Evolutionary conservation across 176 grass and related monocot genomes (phyloP), one percentile per base, ranked within the genome.

Genomic region (Oropetium thomaeum): DNA sequence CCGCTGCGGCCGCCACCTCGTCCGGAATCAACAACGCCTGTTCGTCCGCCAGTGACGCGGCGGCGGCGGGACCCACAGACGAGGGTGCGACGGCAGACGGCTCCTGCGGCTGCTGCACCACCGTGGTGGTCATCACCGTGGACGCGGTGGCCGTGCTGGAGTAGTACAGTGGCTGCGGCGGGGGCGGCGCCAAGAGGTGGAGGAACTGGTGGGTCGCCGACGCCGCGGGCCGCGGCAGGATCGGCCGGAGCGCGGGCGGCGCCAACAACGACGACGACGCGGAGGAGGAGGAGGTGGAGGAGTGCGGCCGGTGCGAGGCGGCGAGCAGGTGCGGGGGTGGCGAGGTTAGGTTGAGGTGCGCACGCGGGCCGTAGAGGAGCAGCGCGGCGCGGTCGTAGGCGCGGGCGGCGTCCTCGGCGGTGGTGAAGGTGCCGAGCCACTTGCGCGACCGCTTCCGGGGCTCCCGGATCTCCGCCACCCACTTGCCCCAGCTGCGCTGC

Each of bases 401-500:
- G 10, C 84, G 79, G 3, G 95, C 91, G 23, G 91, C 95, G 54
- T 97, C 95, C 84, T 93, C 91, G n/a, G 95, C 95, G 17, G 95
- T 94, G 76, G 84, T 77, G 81, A 97, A 97, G 25, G 95, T 97
- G 34, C 95, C 95, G 60, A 97, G 92, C 92, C 92, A 96, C 70
- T 87, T 97, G 70, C 95, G 83, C 0, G 86, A 82, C 34, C 92
- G 86, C 81, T 96, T 96, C 6, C 86, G 62, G 0, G 92, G 92
- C 83, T 94, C 92, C 0, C 89, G 85, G 69, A 92, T 92, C 78
- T 92, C 89, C 10, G 89, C 85, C 31, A 92, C 89, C 89, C 89
- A 92, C 75, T 92, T 92, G 16, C 89, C 89, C 85, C 89, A 92
- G 89, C 89, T 92, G 34, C 85, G 78, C 85, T 92, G 89, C 48